Conservation (phyloP, 805 yeast species). For the Tetrapisispora namnaoensis region DNA sequence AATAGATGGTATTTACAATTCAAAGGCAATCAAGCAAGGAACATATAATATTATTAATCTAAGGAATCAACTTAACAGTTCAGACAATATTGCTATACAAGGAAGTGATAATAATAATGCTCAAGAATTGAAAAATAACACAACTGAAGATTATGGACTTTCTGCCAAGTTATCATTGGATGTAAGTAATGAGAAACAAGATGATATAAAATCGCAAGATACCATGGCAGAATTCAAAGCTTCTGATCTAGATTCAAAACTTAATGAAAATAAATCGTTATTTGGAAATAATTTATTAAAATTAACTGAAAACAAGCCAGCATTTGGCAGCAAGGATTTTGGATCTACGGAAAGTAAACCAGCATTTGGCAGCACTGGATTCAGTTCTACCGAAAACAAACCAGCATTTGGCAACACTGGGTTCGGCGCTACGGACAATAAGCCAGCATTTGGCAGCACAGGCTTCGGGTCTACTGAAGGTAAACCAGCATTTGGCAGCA, state of each 20-base stretch:
- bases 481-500: constrained; percentile 4
- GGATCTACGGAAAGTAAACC: constrained; percentile 1
- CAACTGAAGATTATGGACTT: neutral
- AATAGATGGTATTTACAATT: constrained; percentile 57
- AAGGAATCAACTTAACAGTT: too few species aligned
- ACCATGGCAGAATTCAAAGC: too few species aligned
- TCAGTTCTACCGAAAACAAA: constrained; percentile 15
- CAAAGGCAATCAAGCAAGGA: constrained; percentile 37
- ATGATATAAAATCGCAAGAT: neutral
- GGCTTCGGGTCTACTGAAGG: constrained; percentile 4
- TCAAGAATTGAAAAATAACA: neutral
- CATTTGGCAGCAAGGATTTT: constrained; percentile 6
- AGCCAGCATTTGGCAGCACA: constrained; percentile 12
- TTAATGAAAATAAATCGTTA: constrained; percentile 2
- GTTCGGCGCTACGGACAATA: constrained; percentile 7
- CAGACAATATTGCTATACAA: neutral
- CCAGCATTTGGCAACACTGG: constrained; percentile 6
- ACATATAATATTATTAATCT: constrained; percentile 16
- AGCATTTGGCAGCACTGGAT: constrained; percentile 12
- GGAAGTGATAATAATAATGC: neutral
- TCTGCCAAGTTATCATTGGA: neutral
- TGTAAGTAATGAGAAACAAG: neutral
- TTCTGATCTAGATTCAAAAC: too few species aligned
- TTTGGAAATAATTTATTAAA: constrained; percentile 20
- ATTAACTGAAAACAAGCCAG: constrained; percentile 5